phyloP scores from a whole-genome alignment of 192 early-diverging fungal genomes.

The Phlyctochytrium planicorne region DNA sequence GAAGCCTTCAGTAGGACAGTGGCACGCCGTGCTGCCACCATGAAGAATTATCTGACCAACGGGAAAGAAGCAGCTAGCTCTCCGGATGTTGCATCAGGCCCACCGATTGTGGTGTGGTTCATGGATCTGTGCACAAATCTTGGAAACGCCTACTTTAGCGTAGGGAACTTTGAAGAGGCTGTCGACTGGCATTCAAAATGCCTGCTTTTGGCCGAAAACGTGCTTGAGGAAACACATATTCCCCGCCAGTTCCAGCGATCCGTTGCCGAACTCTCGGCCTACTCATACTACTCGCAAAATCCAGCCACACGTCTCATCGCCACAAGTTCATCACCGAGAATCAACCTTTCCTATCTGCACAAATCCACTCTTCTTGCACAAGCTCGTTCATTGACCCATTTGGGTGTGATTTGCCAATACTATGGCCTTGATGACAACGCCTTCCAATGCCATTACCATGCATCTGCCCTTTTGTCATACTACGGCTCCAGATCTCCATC shows the following conservation, averaged over 20 bases:
- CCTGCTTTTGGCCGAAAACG: slow-evolving; percentile 43
- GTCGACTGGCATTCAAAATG: slow-evolving; percentile 50
- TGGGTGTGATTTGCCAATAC: slow-evolving; percentile 45
- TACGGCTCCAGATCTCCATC: slow-evolving; percentile 9
- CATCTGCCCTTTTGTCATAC: slow-evolving; percentile 19
- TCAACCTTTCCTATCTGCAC: slow-evolving; percentile 53
- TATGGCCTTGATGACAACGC: slow-evolving; percentile 45
- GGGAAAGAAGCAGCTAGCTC: neutral
- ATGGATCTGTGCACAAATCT: slow-evolving; percentile 51
- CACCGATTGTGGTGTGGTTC: slow-evolving; percentile 54
- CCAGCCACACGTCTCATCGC: neutral
- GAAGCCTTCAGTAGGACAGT: slow-evolving; percentile 3
- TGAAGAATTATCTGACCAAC: slow-evolving; percentile 7
- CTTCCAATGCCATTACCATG: slow-evolving; percentile 29
- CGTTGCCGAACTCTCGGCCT: slow-evolving; percentile 4
- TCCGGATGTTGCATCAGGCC: slow-evolving; percentile 28
- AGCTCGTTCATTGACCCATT: slow-evolving; percentile 46
- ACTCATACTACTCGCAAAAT: slow-evolving; percentile 6
- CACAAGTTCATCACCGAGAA: neutral
- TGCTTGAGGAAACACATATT: slow-evolving; percentile 42
- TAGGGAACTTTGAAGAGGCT: slow-evolving; percentile 43
- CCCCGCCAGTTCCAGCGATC: slow-evolving; percentile 7
- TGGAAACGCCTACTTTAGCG: slow-evolving; percentile 45
- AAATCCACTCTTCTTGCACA: slow-evolving; percentile 48
- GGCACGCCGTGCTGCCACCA: neutral